Percentiles rank a stretch among this genome's conserved stretches.
Conservation (phyloP, 768 basidiomycete species). For the Xerocomus potaroensis region DNA sequence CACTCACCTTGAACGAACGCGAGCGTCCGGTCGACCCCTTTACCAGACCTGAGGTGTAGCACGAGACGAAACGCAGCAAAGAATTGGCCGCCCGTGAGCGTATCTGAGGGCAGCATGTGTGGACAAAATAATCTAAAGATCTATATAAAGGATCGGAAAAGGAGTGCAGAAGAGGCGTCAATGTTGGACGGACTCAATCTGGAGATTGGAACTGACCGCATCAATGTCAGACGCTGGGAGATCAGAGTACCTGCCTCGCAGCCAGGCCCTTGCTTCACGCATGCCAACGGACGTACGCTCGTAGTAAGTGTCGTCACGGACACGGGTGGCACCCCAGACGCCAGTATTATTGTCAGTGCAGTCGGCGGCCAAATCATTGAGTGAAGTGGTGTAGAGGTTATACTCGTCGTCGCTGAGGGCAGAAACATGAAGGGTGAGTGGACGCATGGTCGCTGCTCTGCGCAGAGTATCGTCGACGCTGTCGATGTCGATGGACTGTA, state of each 20-base stretch:
- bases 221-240: slow-evolving; percentile 54
- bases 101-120: slow-evolving; percentile 46
- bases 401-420: slow-evolving; percentile 76
- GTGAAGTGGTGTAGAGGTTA: slow-evolving; percentile 55
- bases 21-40: slow-evolving; percentile 57
- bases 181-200: neutral
- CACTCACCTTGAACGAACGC: slow-evolving; percentile 72
- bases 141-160: slow-evolving; percentile 32
- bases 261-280: slow-evolving; percentile 71
- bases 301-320: slow-evolving; percentile 46
- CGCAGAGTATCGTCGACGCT: neutral
- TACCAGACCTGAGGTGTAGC: slow-evolving; percentile 57
- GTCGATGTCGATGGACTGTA: neutral
- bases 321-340: neutral
- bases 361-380: slow-evolving; percentile 48
- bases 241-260: slow-evolving; percentile 63
- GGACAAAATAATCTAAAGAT: slow-evolving; percentile 65
- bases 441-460: slow-evolving; percentile 43
- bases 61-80: slow-evolving; percentile 71
- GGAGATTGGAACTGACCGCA: slow-evolving; percentile 39
- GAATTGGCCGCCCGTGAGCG: slow-evolving; percentile 65
- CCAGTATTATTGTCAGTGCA: slow-evolving; percentile 22
- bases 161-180: neutral
- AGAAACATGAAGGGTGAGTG: slow-evolving; percentile 65
- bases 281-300: slow-evolving; percentile 51